These are phyloP conservation scores for Alternaria infectoria DNA, from an alignment of 2,329 filamentous ascomycete genomes.

Conservation along the genomic window DNA sequence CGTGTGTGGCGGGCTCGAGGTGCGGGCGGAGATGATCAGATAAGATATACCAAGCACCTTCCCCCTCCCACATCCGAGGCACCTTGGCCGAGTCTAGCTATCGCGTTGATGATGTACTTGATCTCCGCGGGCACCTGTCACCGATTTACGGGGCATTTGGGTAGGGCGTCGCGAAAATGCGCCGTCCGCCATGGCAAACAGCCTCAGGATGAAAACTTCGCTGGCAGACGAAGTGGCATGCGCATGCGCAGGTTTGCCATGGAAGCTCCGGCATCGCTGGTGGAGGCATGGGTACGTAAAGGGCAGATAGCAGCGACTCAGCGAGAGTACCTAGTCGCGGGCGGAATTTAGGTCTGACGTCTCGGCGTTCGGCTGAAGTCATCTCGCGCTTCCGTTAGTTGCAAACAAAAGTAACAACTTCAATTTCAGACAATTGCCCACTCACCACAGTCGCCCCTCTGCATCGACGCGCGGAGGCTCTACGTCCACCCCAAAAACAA, in stretches of 20 bases:
- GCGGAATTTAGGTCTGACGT: constrained; percentile 23
- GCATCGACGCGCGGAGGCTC: constrained; percentile 10
- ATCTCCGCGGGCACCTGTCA: constrained; percentile 13
- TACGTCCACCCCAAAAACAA: constrained; percentile 2
- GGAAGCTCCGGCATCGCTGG: constrained; percentile 23
- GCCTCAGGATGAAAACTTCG: not conserved
- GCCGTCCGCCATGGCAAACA: not conserved
- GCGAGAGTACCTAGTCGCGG: constrained; percentile 8
- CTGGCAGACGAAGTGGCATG: not conserved
- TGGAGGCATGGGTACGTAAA: constrained; percentile 6
- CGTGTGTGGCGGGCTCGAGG: not conserved
- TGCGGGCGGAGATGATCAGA: constrained; percentile 35
- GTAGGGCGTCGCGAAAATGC: not conserved
- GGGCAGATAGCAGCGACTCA: constrained; percentile 1
- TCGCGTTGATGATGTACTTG: constrained; percentile 16
- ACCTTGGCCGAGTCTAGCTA: constrained; percentile 23
- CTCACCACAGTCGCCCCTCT: constrained; percentile 15
- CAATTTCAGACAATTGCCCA: constrained; percentile 21
- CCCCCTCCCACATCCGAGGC: constrained; percentile 18
- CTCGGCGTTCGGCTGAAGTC: constrained; percentile 36
- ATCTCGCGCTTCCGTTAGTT: constrained; percentile 33
- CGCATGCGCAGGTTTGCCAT: constrained; percentile 1
- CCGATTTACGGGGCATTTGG: not conserved
- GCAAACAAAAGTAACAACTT: constrained; percentile 37
- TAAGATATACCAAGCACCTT: constrained; percentile 28